These are phyloP conservation scores for Corylus avellana DNA, from an alignment of 306 rosid genomes.

Conservation along the genomic window DNA sequence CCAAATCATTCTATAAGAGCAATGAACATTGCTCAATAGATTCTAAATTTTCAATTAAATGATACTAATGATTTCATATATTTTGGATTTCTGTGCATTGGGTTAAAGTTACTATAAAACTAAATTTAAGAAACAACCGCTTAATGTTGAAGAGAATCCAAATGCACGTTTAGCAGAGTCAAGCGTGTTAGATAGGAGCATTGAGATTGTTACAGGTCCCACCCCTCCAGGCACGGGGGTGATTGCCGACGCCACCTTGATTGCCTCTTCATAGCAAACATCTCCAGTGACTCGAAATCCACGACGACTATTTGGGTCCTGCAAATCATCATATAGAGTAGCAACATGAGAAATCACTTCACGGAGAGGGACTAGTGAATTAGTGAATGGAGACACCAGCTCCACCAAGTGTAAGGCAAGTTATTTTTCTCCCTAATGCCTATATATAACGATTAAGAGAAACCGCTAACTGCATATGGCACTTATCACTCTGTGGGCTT, in stretches of 20 bases:
- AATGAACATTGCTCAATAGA: not conserved
- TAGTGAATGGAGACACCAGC: not conserved
- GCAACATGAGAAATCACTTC: not conserved
- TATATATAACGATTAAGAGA: not conserved
- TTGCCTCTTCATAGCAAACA: constrained; percentile 56
- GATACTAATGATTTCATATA: not conserved
- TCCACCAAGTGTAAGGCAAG: not conserved
- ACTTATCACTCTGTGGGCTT: no score
- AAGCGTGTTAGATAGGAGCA: constrained; percentile 53
- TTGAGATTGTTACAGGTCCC: constrained; percentile 43
- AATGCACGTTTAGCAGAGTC: constrained; percentile 44
- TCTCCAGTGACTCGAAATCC: constrained; percentile 41
- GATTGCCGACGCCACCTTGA: constrained; percentile 54
- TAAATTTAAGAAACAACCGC: constrained; percentile 10
- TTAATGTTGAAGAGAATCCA: constrained; percentile 19
- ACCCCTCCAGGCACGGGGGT: constrained; percentile 61
- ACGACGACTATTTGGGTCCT: constrained; percentile 26
- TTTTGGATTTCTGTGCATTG: not conserved
- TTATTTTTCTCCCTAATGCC: not conserved
- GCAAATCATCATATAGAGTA: constrained; percentile 17
- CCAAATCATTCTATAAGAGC: no score
- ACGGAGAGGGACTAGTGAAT: not conserved
- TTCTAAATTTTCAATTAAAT: not conserved
- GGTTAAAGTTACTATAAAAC: constrained; percentile 1
- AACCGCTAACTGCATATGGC: no score